Evolutionary conservation across 495 filamentous ascomycete species (phyloP).

Genomic region (Trichoderma virens): DNA sequence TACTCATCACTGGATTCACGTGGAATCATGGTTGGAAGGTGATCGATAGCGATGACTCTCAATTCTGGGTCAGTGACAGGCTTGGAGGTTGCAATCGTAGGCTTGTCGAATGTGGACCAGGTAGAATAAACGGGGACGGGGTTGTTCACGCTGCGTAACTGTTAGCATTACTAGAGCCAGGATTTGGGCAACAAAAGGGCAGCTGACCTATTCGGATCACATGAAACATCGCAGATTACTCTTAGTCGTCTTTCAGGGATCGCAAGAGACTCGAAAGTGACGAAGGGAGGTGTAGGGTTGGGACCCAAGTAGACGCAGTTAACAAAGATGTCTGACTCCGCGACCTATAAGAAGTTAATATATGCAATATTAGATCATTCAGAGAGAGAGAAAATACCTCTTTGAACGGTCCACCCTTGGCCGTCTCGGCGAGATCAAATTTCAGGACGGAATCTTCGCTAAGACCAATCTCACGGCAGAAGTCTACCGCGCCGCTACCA

Average conservation of each 20-base stretch:
- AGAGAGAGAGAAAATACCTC: slow-evolving; percentile 63
- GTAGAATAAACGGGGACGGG: slow-evolving; percentile 79
- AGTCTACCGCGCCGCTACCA: slow-evolving; percentile 74
- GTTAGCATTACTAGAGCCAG: too few species aligned
- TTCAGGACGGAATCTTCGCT: slow-evolving; percentile 66
- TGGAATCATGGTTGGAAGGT: slow-evolving; percentile 79
- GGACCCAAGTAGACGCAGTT: slow-evolving; percentile 82
- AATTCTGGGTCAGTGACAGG: slow-evolving; percentile 50
- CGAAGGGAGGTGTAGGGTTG: slow-evolving; percentile 13
- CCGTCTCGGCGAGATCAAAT: slow-evolving; percentile 91
- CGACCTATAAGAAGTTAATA: too few species aligned
- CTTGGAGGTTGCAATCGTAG: slow-evolving; percentile 66
- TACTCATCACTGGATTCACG: slow-evolving; percentile 44
- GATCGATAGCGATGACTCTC: slow-evolving; percentile 82
- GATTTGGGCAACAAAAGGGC: too few species aligned
- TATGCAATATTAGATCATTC: too few species aligned
- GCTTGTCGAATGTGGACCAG: slow-evolving; percentile 73
- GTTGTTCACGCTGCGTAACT: slow-evolving; percentile 44
- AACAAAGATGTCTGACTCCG: slow-evolving; percentile 72
- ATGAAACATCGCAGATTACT: slow-evolving; percentile 84
- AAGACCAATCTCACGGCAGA: slow-evolving; percentile 69
- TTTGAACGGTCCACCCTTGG: slow-evolving; percentile 71
- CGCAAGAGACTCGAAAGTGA: slow-evolving; percentile 61
- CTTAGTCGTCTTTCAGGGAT: slow-evolving; percentile 62
- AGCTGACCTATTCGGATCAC: slow-evolving; percentile 51